phyloP scores from a whole-genome alignment of 371 early-diverging fungal genomes.

The Mucor mucedo region DNA sequence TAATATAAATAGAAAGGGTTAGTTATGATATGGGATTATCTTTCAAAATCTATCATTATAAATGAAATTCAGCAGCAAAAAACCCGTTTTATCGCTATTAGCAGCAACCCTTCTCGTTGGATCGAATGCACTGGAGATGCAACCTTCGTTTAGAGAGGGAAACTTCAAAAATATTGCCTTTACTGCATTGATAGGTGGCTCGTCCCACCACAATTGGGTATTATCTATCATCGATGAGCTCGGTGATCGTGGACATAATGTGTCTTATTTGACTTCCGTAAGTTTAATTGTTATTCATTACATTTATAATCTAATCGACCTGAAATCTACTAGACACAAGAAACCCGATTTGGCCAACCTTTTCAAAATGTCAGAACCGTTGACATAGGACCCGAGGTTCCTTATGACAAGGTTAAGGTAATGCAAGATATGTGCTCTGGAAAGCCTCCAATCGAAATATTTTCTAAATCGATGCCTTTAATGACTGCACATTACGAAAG shows the following conservation, averaged over 20 bases:
- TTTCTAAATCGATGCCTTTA: background rate
- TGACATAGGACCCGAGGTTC: background rate
- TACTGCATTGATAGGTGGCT: slow-evolving; percentile 4
- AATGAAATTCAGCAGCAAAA: no score
- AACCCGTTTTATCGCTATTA: no score
- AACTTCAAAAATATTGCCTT: slow-evolving; percentile 12
- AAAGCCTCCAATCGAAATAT: background rate
- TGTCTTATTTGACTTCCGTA: slow-evolving; percentile 20
- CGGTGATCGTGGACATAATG: background rate
- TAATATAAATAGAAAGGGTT: no score
- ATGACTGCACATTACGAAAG: slow-evolving; percentile 3
- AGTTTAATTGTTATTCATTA: background rate
- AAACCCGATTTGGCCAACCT: slow-evolving; percentile 8
- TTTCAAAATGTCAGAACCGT: slow-evolving; percentile 14
- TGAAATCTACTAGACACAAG: background rate
- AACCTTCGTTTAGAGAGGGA: slow-evolving; percentile 5
- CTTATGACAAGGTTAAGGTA: background rate
- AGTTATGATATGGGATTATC: no score
- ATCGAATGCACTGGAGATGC: background rate
- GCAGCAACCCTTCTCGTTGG: no score
- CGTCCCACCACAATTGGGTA: slow-evolving; percentile 19
- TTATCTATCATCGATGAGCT: slow-evolving; percentile 6
- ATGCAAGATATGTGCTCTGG: background rate
- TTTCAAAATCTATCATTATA: no score
- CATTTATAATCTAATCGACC: no score